Conservation (phyloP, 345 rosid genomes). For the Tarenaya hassleriana region DNA sequence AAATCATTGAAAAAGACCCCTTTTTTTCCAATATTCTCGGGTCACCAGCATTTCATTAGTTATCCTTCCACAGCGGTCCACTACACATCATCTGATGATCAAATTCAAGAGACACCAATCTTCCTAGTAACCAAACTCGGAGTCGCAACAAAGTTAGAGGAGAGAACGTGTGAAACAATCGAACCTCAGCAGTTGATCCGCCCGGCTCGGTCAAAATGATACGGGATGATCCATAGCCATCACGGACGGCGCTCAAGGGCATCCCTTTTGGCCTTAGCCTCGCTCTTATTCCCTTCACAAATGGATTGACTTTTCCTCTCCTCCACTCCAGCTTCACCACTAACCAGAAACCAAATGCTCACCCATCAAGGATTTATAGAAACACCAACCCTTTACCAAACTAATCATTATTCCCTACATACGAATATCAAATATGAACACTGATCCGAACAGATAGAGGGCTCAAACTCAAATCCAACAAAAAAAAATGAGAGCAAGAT, state of each 20-base stretch:
- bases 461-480: neutral
- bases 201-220: slow-evolving; percentile 69
- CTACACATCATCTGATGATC: no score
- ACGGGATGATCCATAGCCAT: slow-evolving; percentile 54
- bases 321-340: slow-evolving; percentile 54
- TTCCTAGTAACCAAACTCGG: no score
- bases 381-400: slow-evolving; percentile 9
- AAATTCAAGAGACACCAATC: no score
- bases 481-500: slow-evolving; percentile 13
- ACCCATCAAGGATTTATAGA: neutral
- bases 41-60: no score
- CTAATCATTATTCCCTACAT: no score
- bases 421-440: no score
- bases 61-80: no score
- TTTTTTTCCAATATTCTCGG: no score
- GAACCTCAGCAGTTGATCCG: slow-evolving; percentile 82
- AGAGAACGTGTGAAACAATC: slow-evolving; percentile 6
- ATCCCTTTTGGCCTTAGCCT: slow-evolving; percentile 45
- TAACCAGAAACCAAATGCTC: neutral
- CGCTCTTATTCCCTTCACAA: no score
- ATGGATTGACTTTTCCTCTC: slow-evolving; percentile 51
- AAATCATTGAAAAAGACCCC: no score
- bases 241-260: slow-evolving; percentile 63
- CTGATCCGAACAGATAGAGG: no score
- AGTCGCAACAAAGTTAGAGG: no score